Conservation (phyloP, 306 rosid species). For the Cucurbita pepo region DNA sequence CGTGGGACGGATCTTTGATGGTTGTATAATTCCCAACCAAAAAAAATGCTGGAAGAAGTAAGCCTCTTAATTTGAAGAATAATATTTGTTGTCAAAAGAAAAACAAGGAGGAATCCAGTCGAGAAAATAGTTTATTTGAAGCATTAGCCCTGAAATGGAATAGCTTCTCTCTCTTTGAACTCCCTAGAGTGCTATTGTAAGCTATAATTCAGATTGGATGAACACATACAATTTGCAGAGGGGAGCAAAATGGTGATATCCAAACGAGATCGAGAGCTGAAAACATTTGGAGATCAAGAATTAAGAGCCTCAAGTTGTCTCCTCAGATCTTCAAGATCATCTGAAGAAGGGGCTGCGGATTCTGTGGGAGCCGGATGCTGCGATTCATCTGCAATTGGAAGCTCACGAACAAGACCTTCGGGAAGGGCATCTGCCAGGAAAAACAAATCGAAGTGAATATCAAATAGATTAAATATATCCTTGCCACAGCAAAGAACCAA, state of each 20-base stretch:
- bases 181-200: background rate
- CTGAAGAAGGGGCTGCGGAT: slow-evolving; percentile 21
- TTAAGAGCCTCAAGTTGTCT: slow-evolving; percentile 83
- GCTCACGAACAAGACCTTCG: slow-evolving; percentile 82
- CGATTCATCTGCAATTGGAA: slow-evolving; percentile 64
- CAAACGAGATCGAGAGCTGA: background rate
- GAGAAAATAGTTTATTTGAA: too few relatives aligned
- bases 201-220: background rate
- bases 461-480: background rate
- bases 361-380: slow-evolving; percentile 13
- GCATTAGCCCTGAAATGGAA: background rate
- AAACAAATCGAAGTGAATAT: background rate
- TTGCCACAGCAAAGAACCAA: background rate
- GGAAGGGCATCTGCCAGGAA: slow-evolving; percentile 55
- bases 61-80: background rate
- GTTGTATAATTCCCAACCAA: too few relatives aligned
- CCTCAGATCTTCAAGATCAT: slow-evolving; percentile 70
- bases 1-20: too few relatives aligned
- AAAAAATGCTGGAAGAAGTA: too few relatives aligned
- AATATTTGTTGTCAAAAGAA: background rate
- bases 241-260: background rate
- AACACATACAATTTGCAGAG: background rate
- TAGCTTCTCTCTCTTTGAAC: background rate
- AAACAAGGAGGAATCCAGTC: background rate
- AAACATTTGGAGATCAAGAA: slow-evolving; percentile 14